Percentiles rank a stretch among this genome's conserved stretches.
These are phyloP conservation scores for Scytalidium sp. DNA, from an alignment of 2,329 filamentous ascomycete genomes.

Conservation along the genomic window DNA sequence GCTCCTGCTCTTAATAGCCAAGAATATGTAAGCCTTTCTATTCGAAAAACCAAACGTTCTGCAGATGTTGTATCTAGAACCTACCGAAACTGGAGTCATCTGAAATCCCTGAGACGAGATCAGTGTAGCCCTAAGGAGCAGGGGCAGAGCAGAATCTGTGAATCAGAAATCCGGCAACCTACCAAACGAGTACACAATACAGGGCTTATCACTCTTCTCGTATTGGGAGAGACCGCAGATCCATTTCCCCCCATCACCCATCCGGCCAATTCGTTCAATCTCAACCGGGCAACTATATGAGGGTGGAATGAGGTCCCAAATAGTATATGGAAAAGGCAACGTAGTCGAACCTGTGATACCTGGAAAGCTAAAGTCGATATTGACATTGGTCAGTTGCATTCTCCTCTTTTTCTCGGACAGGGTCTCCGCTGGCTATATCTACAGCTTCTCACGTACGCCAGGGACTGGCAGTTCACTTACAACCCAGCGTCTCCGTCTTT, in stretches of 20 bases:
- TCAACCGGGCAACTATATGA: conserved; percentile 36
- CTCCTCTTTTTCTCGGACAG: no score
- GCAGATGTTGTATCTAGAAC: background rate
- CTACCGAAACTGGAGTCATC: conserved; percentile 34
- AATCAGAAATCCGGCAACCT: background rate
- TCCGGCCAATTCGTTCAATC: conserved; percentile 33
- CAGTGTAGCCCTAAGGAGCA: no score
- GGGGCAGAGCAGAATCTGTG: no score
- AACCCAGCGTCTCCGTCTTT: conserved; percentile 20
- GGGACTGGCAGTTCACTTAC: conserved; percentile 12
- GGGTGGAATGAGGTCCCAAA: conserved; percentile 36
- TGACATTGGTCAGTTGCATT: background rate
- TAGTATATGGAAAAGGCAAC: conserved; percentile 22
- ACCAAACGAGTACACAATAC: conserved; percentile 36
- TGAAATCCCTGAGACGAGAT: no score
- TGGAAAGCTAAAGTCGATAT: conserved; percentile 18
- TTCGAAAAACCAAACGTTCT: background rate
- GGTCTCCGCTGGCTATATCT: background rate
- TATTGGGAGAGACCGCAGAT: conserved; percentile 36
- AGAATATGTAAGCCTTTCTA: background rate
- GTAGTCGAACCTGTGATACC: conserved; percentile 13
- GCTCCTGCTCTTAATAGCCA: conserved; percentile 27
- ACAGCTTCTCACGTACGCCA: background rate
- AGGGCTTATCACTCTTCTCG: conserved; percentile 23
- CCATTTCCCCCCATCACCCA: conserved; percentile 39